Evolutionary conservation across 164 flowering plant species (phyloP).

Genomic region (Tetrastigma voinierianum): DNA sequence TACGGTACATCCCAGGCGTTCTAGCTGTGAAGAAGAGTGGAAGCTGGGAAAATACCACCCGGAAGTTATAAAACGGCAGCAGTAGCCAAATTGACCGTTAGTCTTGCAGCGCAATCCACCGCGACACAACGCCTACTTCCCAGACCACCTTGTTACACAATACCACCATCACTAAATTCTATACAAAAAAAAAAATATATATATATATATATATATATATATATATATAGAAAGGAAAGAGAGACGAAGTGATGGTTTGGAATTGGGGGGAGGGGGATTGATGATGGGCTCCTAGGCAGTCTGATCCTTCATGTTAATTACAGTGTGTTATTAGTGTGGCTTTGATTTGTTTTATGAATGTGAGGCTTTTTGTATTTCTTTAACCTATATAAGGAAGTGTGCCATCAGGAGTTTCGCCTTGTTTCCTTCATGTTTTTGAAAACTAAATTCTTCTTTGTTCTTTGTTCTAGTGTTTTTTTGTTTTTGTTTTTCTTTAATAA

Average conservation of each 20-base stretch:
- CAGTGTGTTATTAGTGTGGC: background rate
- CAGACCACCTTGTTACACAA: too few species aligned
- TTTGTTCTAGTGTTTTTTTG: too few species aligned
- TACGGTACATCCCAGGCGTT: constrained; percentile 22
- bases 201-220: background rate
- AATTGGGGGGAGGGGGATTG: background rate
- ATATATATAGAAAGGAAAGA: constrained; percentile 1
- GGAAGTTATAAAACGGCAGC: too few species aligned
- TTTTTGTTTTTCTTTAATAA: background rate
- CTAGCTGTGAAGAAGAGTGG: constrained; percentile 35
- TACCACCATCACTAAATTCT: background rate
- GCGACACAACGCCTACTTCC: too few species aligned
- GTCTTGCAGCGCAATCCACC: too few species aligned
- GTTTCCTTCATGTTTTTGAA: too few species aligned
- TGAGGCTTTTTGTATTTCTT: background rate
- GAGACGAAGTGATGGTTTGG: background rate
- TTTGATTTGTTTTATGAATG: background rate
- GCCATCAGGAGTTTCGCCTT: background rate
- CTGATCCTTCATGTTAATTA: background rate
- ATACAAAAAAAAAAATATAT: background rate
- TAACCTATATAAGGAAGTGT: too few species aligned
- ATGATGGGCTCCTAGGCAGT: background rate
- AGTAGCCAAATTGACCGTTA: too few species aligned
- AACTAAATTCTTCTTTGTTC: too few species aligned
- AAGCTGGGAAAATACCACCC: constrained; percentile 31